Conservation (phyloP, 805 yeast species). For the Wickerhamiella parazyma region DNA sequence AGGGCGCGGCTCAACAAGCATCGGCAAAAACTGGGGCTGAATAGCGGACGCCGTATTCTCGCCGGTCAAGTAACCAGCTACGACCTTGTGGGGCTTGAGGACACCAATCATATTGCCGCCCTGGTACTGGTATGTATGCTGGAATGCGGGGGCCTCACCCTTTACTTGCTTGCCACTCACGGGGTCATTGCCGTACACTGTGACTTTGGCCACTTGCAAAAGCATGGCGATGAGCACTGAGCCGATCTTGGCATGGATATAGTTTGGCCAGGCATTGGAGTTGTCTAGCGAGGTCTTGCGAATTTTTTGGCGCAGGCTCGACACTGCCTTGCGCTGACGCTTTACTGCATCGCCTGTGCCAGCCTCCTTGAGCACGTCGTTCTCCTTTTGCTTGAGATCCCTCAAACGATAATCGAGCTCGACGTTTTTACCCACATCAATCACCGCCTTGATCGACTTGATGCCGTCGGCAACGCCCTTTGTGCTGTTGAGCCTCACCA, state of each 20-base stretch:
- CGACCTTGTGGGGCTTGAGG: constrained; percentile 55
- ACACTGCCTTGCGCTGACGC: constrained; percentile 14
- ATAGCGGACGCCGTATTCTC: constrained; percentile 50
- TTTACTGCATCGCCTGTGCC: constrained; percentile 20
- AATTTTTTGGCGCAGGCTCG: not conserved
- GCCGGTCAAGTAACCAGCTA: constrained; percentile 53
- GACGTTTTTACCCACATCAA: constrained; percentile 68
- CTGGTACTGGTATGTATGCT: constrained; percentile 72
- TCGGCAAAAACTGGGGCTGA: constrained; percentile 81
- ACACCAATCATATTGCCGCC: constrained; percentile 74
- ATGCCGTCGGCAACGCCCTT: constrained; percentile 67
- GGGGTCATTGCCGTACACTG: constrained; percentile 72
- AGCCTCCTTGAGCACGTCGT: constrained; percentile 35
- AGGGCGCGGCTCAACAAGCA: constrained; percentile 80
- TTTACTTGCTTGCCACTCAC: constrained; percentile 49
- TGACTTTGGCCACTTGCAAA: constrained; percentile 69
- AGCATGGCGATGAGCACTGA: constrained; percentile 62
- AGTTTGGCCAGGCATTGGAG: constrained; percentile 37
- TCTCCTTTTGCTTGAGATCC: constrained; percentile 12
- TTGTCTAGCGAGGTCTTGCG: constrained; percentile 23
- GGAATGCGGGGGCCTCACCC: constrained; percentile 80
- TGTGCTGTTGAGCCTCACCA: constrained; percentile 58
- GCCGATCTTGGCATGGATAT: constrained; percentile 59
- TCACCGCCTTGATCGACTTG: constrained; percentile 69
- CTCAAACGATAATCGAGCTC: constrained; percentile 55